Base-by-base conservation (phyloP, 2,329 filamentous ascomycete species). In the Curvularia sp. region DNA sequence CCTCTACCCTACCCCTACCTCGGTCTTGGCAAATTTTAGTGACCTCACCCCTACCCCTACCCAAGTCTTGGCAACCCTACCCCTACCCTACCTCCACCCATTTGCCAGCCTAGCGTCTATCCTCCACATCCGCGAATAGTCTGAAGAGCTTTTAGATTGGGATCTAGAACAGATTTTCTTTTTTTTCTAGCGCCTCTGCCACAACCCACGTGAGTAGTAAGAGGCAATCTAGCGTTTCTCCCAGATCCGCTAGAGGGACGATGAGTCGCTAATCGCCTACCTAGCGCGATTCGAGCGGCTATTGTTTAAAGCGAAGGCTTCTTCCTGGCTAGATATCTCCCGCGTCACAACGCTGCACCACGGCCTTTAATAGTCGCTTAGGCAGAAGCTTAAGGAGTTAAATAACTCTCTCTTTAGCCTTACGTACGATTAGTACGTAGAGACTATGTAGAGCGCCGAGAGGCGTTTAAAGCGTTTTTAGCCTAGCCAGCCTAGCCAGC, bases 121-220 rank as follows among this genome's bases (percentile, higher is more conserved):
- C 25, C 42, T 30, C 23, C 15, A 46, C 25, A 12, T 46, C 25
- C 9, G 15, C 25, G 25, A 30, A 46, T 30, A 46, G 23, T 46
- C 42, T 27, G 25, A 66, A 61, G 47, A 61, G 61, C 47, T 63
- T 30, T 46, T 28, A 28, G 42, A 46, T 21, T 46, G 18, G 23
- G 9, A 30, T 9, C 42, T 46, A 46, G 25, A 46, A 27, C 9
- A 46, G 9, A 30, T 46, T 28, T 41, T 41, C 18, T 46, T 19
- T 5, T 46, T 28, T 15, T 46, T 46, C 25, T 30, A 46, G 42
- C 15, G 15, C 25, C 42, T 46, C 15, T 46, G 15, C 42, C 9
- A 46, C 15, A 46, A 46, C 9, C 42, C 15, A 46, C 25, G 25
- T 46, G 9, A 46, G 42, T 46, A 46, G 5, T 30, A 46, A 46